Evolutionary conservation across 192 early-diverging fungal genomes (phyloP), one percentile per base, ranked within the genome.

Genomic region (Linnemannia hyalina): DNA sequence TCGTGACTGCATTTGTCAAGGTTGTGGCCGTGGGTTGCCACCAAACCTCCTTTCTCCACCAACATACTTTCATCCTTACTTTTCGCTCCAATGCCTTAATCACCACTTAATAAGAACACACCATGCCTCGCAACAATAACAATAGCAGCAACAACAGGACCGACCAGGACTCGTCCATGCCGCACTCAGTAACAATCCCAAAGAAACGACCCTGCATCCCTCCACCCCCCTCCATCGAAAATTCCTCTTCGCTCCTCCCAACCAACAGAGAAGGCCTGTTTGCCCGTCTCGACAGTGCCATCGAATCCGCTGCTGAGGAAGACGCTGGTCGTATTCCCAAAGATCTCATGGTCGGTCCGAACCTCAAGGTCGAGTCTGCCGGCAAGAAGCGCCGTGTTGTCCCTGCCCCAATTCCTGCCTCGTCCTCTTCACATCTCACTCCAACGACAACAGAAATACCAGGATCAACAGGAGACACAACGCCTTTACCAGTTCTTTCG

Each of bases 351-450:
- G 32, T 32, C 9, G 79, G 79, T 29, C 79, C 79, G 0, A 42
- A 54, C 22, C 68, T 80, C 46, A 23, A 65, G 15, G 79, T 80
- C 10, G 72, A 80, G 60, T 80, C 79, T 4, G 68, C 75, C 10
- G 74, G 70, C 80, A 81, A 81, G 35, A 80, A 80, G 60, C 79
- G 79, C 46, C 40, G 71, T 29, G 63, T 54, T 15, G 15, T 57
- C 1, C 70, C 36, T 20, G 29, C 60, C 13, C 60, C 60, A 15
- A 10, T 29, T 29, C 11, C 29, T 32, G 55, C 55, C 9, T 57
- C 55, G 55, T 23, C 57, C 10, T 60, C n/a, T 46, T 44, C 46
- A 6, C 76, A 49, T 3, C 44, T 32, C 76, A 54, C 18, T 15
- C 7, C 68, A 36, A 49, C 38, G 13, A 38, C 60, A 20, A 22